A percentile compares a stretch with the other conserved stretches of the same genome.
phyloP scores from a whole-genome alignment of 495 filamentous ascomycete species.

The Pyrenula aspistea region DNA sequence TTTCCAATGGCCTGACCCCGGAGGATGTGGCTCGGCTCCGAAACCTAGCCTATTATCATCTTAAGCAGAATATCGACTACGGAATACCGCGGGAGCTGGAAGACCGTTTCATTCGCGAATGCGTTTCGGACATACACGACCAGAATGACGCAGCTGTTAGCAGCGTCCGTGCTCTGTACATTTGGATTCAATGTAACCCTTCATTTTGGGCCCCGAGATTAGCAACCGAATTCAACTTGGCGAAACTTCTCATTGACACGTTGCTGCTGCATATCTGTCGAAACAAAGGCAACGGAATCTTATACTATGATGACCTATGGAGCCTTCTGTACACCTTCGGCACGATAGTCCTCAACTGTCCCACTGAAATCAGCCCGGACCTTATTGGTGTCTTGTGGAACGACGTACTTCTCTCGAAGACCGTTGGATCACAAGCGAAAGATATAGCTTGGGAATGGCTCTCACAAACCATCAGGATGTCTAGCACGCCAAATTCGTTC shows the following conservation, averaged over 20 bases:
- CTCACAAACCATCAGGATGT: constrained; percentile 38
- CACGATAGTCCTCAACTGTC: constrained; percentile 42
- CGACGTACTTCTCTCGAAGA: constrained; percentile 48
- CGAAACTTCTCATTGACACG: constrained; percentile 36
- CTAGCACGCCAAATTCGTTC: constrained; percentile 43
- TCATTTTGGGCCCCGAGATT: constrained; percentile 36
- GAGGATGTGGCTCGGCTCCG: constrained; percentile 33
- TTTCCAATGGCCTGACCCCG: constrained; percentile 20
- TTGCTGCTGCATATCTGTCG: constrained; percentile 2
- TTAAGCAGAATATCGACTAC: constrained; percentile 35
- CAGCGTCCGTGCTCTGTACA: constrained; percentile 58
- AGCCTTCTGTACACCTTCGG: constrained; percentile 48
- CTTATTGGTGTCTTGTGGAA: constrained; percentile 56
- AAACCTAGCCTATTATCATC: constrained; percentile 44
- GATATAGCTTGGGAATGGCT: constrained; percentile 51
- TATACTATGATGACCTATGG: constrained; percentile 22
- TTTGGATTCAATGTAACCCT: constrained; percentile 34
- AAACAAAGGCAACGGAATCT: background rate
- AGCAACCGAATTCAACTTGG: constrained; percentile 40
- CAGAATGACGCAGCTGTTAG: constrained; percentile 46
- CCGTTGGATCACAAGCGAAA: constrained; percentile 41
- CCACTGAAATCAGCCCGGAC: constrained; percentile 46
- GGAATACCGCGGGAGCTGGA: constrained; percentile 37
- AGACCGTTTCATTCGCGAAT: constrained; percentile 41
- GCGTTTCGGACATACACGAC: constrained; percentile 45